Base-by-base conservation (phyloP, 768 basidiomycete genomes). In the Lentinula edodes region DNA sequence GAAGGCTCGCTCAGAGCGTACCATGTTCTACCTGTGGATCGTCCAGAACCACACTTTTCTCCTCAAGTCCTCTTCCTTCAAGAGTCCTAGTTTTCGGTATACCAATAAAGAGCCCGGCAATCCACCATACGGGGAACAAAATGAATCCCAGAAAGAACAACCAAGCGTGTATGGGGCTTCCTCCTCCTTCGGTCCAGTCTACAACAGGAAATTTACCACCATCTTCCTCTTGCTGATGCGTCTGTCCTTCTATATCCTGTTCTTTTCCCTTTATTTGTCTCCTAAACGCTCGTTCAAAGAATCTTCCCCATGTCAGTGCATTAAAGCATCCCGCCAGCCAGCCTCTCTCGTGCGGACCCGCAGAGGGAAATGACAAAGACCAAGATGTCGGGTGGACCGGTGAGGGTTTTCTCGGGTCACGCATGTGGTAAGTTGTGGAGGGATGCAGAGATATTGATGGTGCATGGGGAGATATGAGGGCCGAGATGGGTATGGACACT, bases 141-240 rank as follows among this genome's bases (percentile, higher is more conserved):
- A 75, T 78, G 68, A 91, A 91, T 13, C 89, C 90, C 60, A 87
- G 60, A 69, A 90, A 91, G 73, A 93, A 92, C 28, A 85, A 71
- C 90, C 90, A 91, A 12, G 88, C 87, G 63, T 90, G 89, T 28
- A 84, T 61, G 3, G 89, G 83, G 64, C 68, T 58, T 75, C 79
- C 46, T 69, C 78, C 13, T 71, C 73, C 67, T 77, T 76, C 58
- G 85, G 85, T 36, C 79, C 81, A n/a, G 80, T 80, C 50, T 80
- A 74, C 61, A 72, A 78, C 80, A 72, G 80, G 51, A 23, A 39
- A 2, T 28, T 51, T 73, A 52, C 78, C 72, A 5, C 35, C 34
- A 15, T 38, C 28, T 18, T 48, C 58, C 15, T 59, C 58, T 51
- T 9, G 15, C 2, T 18, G 38, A 38, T 18, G 16, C n/a, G 9